phyloP scores from a whole-genome alignment of 1,284 basidiomycete genomes.

The Abortiporus biennis region DNA sequence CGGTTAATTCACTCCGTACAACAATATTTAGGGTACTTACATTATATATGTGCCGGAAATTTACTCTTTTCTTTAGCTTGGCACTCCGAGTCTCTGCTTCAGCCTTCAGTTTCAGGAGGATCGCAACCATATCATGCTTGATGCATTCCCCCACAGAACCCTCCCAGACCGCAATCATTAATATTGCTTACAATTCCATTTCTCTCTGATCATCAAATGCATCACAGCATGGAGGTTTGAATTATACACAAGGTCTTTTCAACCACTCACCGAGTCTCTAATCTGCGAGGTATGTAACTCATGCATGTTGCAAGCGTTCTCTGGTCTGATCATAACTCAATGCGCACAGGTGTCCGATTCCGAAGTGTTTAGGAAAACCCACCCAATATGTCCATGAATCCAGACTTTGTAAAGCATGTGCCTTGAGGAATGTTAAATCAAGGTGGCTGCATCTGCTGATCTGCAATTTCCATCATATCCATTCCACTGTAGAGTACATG shows the following conservation, averaged over 20 bases:
- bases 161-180: neutral
- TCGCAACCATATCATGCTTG: neutral
- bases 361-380: too few species aligned
- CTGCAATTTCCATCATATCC: too few species aligned
- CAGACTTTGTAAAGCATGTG: too few species aligned
- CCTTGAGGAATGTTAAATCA: too few species aligned
- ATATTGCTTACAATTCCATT: neutral
- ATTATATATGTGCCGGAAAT: neutral
- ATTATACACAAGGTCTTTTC: neutral
- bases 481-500: too few species aligned
- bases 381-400: too few species aligned
- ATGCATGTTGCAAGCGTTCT: too few species aligned
- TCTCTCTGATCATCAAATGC: neutral
- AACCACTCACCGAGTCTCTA: neutral
- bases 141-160: neutral
- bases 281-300: too few species aligned
- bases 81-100: neutral
- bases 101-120: neutral
- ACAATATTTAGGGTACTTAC: neutral
- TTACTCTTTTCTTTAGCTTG: neutral
- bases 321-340: too few species aligned
- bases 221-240: neutral
- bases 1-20: neutral
- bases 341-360: too few species aligned
- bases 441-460: too few species aligned